These are phyloP conservation scores for Dicorynia guianensis DNA, from an alignment of 306 rosid genomes.

Conservation along the genomic window DNA sequence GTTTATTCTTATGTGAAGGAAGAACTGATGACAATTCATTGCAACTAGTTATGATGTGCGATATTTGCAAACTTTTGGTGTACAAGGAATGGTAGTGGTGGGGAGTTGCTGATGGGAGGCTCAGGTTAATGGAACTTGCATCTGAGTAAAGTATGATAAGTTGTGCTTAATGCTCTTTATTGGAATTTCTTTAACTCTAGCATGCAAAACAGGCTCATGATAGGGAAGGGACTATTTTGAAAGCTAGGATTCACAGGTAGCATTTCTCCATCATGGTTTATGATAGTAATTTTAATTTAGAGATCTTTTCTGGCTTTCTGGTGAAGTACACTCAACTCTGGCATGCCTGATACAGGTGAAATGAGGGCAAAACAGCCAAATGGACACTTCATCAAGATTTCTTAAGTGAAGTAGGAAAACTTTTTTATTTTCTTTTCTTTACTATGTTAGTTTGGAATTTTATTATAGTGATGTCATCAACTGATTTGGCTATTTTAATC, in stretches of 20 bases:
- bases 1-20: neutral
- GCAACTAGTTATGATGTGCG: slow-evolving; percentile 6
- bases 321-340: slow-evolving; percentile 1
- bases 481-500: neutral
- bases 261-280: too few relatives aligned
- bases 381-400: neutral
- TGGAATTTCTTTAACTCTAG: too few relatives aligned
- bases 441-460: too few relatives aligned
- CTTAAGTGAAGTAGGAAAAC: neutral
- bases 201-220: too few relatives aligned
- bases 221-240: too few relatives aligned
- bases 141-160: too few relatives aligned
- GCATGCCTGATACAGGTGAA: slow-evolving; percentile 8
- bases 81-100: neutral
- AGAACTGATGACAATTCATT: slow-evolving; percentile 1
- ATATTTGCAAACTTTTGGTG: neutral
- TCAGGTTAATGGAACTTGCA: too few relatives aligned
- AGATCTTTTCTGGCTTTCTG: neutral
- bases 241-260: too few relatives aligned
- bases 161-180: too few relatives aligned
- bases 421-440: slow-evolving; percentile 3
- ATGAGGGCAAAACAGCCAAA: neutral
- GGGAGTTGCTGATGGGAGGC: neutral
- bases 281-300: neutral
- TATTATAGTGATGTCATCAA: neutral